Base-by-base conservation (phyloP, 495 filamentous ascomycete species). In the Xylaria acuta region DNA sequence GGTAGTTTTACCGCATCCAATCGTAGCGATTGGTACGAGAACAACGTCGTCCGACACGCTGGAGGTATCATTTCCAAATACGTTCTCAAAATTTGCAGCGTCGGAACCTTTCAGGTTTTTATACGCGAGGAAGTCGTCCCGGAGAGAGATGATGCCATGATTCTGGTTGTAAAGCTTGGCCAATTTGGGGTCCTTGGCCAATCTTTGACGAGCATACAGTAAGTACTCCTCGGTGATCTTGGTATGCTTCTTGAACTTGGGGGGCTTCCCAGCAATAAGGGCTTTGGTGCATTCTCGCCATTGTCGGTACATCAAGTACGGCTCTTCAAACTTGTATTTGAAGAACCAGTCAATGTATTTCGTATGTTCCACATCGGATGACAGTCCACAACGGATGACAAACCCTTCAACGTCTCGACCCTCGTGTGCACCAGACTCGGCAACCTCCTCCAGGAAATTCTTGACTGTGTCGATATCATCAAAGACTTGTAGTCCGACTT, bases 281-380 rank as follows among this genome's bases (percentile, higher is more conserved):
- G 94, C 87, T 80, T 98, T 99, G 34, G 96, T 99, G 79, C 91
- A 95, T 84, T 98, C 96, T 47, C 96, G 92, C 96, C 96, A 99
- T 82, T 98, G 97, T 43, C 96, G 90, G 78, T 97, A 99, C 93
- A 99, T 93, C 74, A 99, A 82, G 80, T 99, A 99, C 0, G 96
- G 96, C 83, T 99, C 97, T 79, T 99, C 96, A 66, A 98, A 99
- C 83, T 99, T 99, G 87, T 94, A 99, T 80, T 99, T 99, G 90
- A 98, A 99, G 83, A 99, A 98, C 95, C 95, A 99, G 80, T 98
- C 93, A 22, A 87, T 84, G 82, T 89, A 96, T 6, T 79, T 72
- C 0, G 82, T 74, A 51, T 79, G 80, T 2, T 76, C 76, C 1
- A 73, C 74, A 9, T 81, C 66, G 12, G 77, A 70, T 0, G 82